Evolutionary conservation across 495 filamentous ascomycete genomes (phyloP).

Genomic region (Aspergillus incahuasiensis): DNA sequence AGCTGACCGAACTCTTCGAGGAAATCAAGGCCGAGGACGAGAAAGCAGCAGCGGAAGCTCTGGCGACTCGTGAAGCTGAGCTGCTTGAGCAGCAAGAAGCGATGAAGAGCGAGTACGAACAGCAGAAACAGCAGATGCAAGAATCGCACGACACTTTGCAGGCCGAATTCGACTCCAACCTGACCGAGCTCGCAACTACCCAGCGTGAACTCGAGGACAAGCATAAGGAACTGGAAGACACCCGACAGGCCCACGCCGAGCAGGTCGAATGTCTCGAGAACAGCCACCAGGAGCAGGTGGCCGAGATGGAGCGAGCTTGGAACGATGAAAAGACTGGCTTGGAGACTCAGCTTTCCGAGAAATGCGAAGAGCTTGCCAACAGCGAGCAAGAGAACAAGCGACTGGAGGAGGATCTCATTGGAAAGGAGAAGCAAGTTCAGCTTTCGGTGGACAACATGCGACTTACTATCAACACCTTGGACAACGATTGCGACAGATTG

Average conservation of each 20-base stretch:
- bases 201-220: conserved; percentile 26
- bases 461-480: conserved; percentile 47
- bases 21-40: conserved; percentile 49
- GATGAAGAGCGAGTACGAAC: conserved; percentile 39
- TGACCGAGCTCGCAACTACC: conserved; percentile 33
- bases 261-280: conserved; percentile 26
- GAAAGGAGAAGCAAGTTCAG: conserved; percentile 49
- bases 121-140: conserved; percentile 40
- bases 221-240: conserved; percentile 29
- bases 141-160: conserved; percentile 36
- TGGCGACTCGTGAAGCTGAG: conserved; percentile 39
- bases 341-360: conserved; percentile 36
- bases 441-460: conserved; percentile 46
- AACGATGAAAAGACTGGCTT: conserved; percentile 28
- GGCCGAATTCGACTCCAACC: conserved; percentile 30
- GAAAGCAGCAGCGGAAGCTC: conserved; percentile 31
- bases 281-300: conserved; percentile 32
- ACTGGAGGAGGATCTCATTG: conserved; percentile 41
- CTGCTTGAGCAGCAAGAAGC: conserved; percentile 34
- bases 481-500: conserved; percentile 52
- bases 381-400: conserved; percentile 46
- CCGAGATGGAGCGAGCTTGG: conserved; percentile 37
- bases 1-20: conserved; percentile 44
- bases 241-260: conserved; percentile 27
- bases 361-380: conserved; percentile 31